Base-by-base conservation (phyloP, 2,329 filamentous ascomycete species). In the Chaetoscypha palmicola region DNA sequence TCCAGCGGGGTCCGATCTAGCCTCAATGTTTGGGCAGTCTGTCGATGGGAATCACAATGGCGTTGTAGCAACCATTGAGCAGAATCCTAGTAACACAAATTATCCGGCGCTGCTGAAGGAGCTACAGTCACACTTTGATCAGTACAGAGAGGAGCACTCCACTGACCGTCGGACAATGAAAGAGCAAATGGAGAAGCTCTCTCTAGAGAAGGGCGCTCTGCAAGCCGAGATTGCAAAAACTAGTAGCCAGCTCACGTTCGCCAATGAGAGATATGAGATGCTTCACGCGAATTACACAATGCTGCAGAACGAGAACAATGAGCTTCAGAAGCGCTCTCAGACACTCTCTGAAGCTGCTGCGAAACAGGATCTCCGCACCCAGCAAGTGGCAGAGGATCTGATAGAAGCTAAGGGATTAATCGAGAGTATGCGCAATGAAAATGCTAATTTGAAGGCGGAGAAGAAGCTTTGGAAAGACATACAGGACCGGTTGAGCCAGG, bases 401-500 rank as follows among this genome's bases (percentile, higher is more conserved):
- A 81, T 97, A 8, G 92, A 96, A 62, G 81, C 85, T 4, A 84
- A 82, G 61, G 84, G 84, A 23, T 68, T 91, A 41, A 72, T 86
- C 3, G 91, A 98, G 59, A 90, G 88, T 58, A 77, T 96, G 64
- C 84, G 89, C 41, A 89, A 88, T 52, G 92, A 98, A 62, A 88
- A 83, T 42, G 83, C 89, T 12, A 96, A 97, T 59, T 76, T 96
- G 24, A 95, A 94, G 64, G 90, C 91, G 0, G 91, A 97, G 65
- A 95, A 95, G 67, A 85, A 88, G 28, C 73, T 98, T 8, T 95
- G 86, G 85, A 94, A 92, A 68, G 87, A 84, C 44, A 94, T 96
- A 24, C 90, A 97, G 62, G 83, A 86, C 51, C 81, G 94, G 41
- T 72, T 97, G 33, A 84, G 79, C 50, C 87, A 92, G 57, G 90